Evolutionary conservation across 352 stramenopile genomes (phyloP), one percentile per base, ranked within the genome.

Genomic region (Pythium rhizo-oryzae): DNA sequence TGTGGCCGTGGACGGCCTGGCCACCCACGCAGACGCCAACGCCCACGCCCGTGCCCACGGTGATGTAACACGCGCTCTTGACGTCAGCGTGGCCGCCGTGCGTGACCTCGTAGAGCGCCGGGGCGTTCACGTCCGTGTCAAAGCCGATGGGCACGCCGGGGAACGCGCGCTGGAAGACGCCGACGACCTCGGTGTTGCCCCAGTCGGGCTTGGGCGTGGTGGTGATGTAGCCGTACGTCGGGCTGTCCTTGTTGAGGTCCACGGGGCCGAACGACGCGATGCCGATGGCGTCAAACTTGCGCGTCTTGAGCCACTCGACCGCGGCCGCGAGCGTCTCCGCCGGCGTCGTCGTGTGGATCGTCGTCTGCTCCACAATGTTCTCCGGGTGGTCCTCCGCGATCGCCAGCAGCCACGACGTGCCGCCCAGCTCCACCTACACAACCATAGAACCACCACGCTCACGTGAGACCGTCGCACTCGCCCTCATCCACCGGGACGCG

Each of bases 81-180:
- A 94, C 82, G 49, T 88, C 68, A 24, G 85, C 81, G 78, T 96
- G 88, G 65, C 83, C 80, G n/a, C 85, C 82, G 71, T 93, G 81
- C 8, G 70, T 78, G 70, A 94, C 97, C 72, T 99, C 97, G 59
- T 98, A 97, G 25, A 98, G 78, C 15, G 97, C 97, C 0, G 97
- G 97, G 19, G 96, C 97, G 81, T 99, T 99, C 56, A 99, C 97
- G 76, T 99, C 97, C 41, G 97, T 99, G 71, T 99, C 97, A 74
- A 99, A 98, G 58, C 82, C 83, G 8, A 98, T 86, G 15, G 88
- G 82, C 21, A 91, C 74, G 53, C 59, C 76, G 15, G 84, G 85
- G 71, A 93, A 96, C 39, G 78, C 84, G 58, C 85, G 82, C 71
- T 90, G 72, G 62, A 97, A 87, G 57, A 82, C 79, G 21, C 84